Percentiles rank a stretch among this genome's conserved stretches.
phyloP scores from a whole-genome alignment of 257 asterid species.

The Penstemon barbatus region DNA sequence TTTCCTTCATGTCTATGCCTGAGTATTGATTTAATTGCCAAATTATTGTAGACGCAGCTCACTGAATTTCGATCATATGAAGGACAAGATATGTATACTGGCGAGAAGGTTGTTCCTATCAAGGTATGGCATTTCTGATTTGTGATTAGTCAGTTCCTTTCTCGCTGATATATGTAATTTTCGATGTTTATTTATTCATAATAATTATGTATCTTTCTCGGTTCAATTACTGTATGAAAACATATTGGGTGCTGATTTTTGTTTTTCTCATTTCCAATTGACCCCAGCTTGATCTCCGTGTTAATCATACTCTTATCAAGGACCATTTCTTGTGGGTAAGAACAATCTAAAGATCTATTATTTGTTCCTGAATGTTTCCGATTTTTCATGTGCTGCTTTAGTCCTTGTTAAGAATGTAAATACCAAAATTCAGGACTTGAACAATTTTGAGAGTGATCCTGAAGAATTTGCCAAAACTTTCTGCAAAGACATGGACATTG shows the following conservation, averaged over 20 bases:
- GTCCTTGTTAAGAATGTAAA: constrained; percentile 11
- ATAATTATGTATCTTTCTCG: too few species aligned
- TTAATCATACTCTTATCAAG: constrained; percentile 80
- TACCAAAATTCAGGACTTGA: constrained; percentile 74
- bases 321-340: constrained; percentile 97
- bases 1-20: constrained; percentile 19
- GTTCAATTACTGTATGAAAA: neutral
- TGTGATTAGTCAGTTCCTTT: constrained; percentile 20
- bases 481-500: constrained; percentile 91
- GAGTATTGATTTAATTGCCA: constrained; percentile 26
- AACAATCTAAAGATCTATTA: constrained; percentile 19
- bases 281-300: constrained; percentile 89
- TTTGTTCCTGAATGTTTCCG: constrained; percentile 1
- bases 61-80: constrained; percentile 83
- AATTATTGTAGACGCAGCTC: constrained; percentile 67
- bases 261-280: constrained; percentile 21
- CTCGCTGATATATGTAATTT: neutral
- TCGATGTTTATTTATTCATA: neutral
- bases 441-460: constrained; percentile 97
- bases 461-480: constrained; percentile 93
- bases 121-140: constrained; percentile 56
- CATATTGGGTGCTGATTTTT: constrained; percentile 21
- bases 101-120: constrained; percentile 89
- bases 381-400: constrained; percentile 25
- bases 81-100: constrained; percentile 96